These are phyloP conservation scores for Aspergillus versicolor DNA, from an alignment of 2,329 filamentous ascomycete species.

Conservation along the genomic window DNA sequence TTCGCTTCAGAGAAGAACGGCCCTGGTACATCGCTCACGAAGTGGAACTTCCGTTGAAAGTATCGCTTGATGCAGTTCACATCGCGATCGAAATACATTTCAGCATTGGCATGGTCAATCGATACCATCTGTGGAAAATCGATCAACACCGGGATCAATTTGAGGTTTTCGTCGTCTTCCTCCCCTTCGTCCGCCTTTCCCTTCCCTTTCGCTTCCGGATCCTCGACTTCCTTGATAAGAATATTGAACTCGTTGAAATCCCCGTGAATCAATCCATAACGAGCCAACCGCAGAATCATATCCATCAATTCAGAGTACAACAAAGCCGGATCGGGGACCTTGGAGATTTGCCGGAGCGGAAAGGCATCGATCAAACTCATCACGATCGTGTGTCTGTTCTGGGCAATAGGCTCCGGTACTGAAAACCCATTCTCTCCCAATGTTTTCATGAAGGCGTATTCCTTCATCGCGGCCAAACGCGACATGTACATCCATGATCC, in stretches of 20 bases:
- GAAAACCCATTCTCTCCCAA: conserved; percentile 81
- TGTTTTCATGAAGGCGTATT: conserved; percentile 91
- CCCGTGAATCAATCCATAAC: conserved; percentile 88
- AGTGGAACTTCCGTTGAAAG: conserved; percentile 85
- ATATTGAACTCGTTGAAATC: conserved; percentile 99
- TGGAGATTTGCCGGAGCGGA: conserved; percentile 82
- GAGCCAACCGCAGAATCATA: conserved; percentile 79
- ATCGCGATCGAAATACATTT: conserved; percentile 97
- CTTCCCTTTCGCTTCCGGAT: conserved; percentile 37
- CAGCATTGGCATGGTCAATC: conserved; percentile 87
- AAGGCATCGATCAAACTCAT: conserved; percentile 94
- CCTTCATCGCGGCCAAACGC: conserved; percentile 85
- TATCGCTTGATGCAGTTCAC: conserved; percentile 94
- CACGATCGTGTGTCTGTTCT: conserved; percentile 92
- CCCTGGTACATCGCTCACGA: conserved; percentile 75
- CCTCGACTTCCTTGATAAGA: conserved; percentile 73
- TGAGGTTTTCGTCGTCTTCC: conserved; percentile 43
- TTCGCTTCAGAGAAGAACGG: conserved; percentile 84
- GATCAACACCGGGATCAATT: conserved; percentile 78
- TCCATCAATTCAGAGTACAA: conserved; percentile 90
- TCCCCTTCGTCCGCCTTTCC: conserved; percentile 37
- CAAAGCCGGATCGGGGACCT: conserved; percentile 76
- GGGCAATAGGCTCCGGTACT: conserved; percentile 81
- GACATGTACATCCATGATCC: conserved; percentile 99
- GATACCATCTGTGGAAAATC: conserved; percentile 99